Evolutionary conservation across 352 stramenopile genomes (phyloP), one percentile per base, ranked within the genome.

Genomic region (Pythium periplocum): DNA sequence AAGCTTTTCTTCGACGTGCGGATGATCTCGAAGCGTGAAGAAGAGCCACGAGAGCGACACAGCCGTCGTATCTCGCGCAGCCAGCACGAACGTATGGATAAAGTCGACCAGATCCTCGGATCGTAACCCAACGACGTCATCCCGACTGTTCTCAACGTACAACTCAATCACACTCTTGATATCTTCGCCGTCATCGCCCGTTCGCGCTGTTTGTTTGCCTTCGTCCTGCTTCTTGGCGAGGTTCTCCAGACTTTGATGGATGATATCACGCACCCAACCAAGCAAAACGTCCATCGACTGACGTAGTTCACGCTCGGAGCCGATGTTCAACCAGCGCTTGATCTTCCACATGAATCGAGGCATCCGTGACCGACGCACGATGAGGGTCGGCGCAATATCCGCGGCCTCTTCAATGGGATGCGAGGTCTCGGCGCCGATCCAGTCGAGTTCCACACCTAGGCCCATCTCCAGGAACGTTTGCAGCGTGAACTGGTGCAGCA

Each of bases 51-150:
- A 70, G 30, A 93, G 47, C 31, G 80, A 75, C 53, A 55, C 68
- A 2, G 83, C 76, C 4, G 83, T 92, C 1, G 75, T 93, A 51
- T 92, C 83, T 41, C 78, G 69, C 4, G 83, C 83, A n/a, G 78
- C 83, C 11, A 82, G 50, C 35, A 94, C 54, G 46, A 93, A 74
- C 6, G 68, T 69, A 8, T 92, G 64, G 4, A 80, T 69, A 17
- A 94, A 61, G 40, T 93, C 78, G 7, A 78, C 51, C 31, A 93
- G 62, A 48, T 76, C 79, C 44, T 72, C 77, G 7, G 68, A 59
- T 26, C 75, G 62, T 39, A 78, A 35, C 4, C 59, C 62, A 5
- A 38, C 56, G 6, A 36, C 17, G 12, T 47, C 60, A 36, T 66
- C 48, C 0, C 10, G 42, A 40, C 52, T 51, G 7, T 51, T 32